Base-by-base conservation (phyloP, 305 asterid genomes). In the Stenogyne calaminthoides region DNA sequence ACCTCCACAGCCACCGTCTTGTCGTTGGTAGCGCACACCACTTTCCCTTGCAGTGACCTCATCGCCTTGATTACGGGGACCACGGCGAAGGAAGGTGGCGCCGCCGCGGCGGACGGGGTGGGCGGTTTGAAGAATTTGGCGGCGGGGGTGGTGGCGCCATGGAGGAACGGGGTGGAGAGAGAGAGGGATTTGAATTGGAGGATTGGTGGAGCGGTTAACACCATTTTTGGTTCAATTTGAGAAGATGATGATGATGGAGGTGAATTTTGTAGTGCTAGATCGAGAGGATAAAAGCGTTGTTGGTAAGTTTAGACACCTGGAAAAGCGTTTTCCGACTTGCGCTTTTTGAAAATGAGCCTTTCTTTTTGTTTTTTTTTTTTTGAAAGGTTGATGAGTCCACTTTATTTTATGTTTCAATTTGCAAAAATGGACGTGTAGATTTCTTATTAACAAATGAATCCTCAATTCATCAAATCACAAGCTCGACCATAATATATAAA, bases 1-100 rank as follows among this genome's bases (percentile, higher is more conserved):
- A 94, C 98, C 75, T 91, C 99, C 40, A 94, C 97, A 0, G 95
- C 90, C 3, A 91, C 91, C 0, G 97, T 94, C 81, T 91, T 91
- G 89, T 91, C 99, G 80, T 18, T 87, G 82, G 92, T 74, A 80
- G 88, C 55, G 82, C 97, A 91, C 10, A 90, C 88, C 7, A 94
- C 99, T 3, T 74, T 80, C 61, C 99, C 97, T 7, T 86, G 93
- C 75, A 94, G 52, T 3, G 85, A 49, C 75, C 74, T 83, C 98
- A 87, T 91, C 51, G 97, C 97, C 40, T 77, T 83, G 85, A 91
- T 83, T 44, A 88, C 77, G 6, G 88, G 97, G 27, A 78, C 40
- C 73, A 22, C 59, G 39, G 83, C 20, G 65, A 81, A 27, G 47
- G 89, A 57, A 0, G 87, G 81, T 11, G 81, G 52, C 22, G 58